Base-by-base conservation (phyloP, 441 rosid genomes). In the Brassica balearica region DNA sequence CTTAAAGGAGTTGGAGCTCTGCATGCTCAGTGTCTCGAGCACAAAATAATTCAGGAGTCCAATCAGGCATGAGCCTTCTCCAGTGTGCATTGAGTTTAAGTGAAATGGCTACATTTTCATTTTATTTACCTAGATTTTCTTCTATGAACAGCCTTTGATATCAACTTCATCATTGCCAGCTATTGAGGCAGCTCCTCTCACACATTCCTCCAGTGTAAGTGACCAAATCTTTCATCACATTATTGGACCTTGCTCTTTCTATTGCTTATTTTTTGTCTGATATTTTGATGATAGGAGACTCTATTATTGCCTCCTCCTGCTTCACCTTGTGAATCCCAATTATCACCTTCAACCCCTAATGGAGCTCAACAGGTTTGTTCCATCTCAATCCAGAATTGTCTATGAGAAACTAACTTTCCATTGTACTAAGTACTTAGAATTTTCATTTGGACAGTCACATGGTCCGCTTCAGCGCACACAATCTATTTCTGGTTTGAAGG, bases 1-100 rank as follows among this genome's bases (percentile, higher is more conserved):
- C 86, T 77, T 63, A 43, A 5, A 43, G 98, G 98, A 82, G 88
- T 96, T 36, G 77, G 78, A 75, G 77, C 63, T 74, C 82, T 96
- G 73, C 86, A 71, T 62, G 88, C 87, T 51, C 77, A 83, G 74
- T 80, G 66, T 74, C 62, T 82, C 69, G 90, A 85, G 74, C 84
- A 76, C 72, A 78, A 55, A 59, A 64, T 68, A 83, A 71, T 75
- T 15, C 71, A 84, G 72, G 87, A 86, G 65, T 80, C 74, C 38
- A 77, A 72, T 73, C 88, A 94, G 98, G 98, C 79, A 82, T 69
- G 84, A 34, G 23, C 60, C 74, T 64, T 78, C 34, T 5, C 34
- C 34, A 29, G 7, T 29, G 34, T 29, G 34, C 34, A 29, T 5
- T 29, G 34, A 29, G 7, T 29, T 29, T 29, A 29, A 29, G 34